Conservation (phyloP, 2,329 filamentous ascomycete species). For the Teratosphaeria zuluensis region DNA sequence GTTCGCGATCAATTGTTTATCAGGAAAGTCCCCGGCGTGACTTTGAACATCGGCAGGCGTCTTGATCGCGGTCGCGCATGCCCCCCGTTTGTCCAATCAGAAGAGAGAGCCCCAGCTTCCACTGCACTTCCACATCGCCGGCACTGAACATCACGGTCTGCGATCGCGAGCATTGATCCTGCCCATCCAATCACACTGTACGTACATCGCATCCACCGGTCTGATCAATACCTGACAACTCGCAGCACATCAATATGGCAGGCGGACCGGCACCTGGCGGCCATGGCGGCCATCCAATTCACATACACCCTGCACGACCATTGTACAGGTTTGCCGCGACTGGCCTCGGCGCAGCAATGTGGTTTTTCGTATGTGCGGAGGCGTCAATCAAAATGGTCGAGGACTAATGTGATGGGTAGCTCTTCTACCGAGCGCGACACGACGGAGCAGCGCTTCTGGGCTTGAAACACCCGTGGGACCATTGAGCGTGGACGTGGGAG, state of each 20-base stretch:
- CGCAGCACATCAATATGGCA: conserved; percentile 11
- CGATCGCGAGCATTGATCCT: not conserved
- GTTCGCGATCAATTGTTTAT: not conserved
- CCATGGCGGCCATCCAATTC: conserved; percentile 42
- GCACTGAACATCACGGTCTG: not conserved
- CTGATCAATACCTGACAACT: not conserved
- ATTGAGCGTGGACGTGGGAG: conserved; percentile 42
- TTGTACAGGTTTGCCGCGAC: conserved; percentile 82
- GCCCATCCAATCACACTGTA: not conserved
- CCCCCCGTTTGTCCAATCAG: not conserved
- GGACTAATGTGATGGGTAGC: conserved; percentile 37
- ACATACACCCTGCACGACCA: conserved; percentile 52
- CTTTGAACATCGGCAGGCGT: not conserved
- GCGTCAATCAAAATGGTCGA: not conserved
- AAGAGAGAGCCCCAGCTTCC: not conserved
- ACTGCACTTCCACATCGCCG: not conserved
- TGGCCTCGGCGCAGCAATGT: conserved; percentile 89
- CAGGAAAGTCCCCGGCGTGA: not conserved
- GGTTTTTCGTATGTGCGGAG: conserved; percentile 69
- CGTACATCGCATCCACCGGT: not conserved
- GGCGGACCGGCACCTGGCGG: conserved; percentile 22
- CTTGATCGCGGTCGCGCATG: not conserved
- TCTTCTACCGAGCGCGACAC: conserved; percentile 95
- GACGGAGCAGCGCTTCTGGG: conserved; percentile 86
- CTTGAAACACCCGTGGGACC: conserved; percentile 95